Evolutionary conservation across 306 rosid species (phyloP), one percentile per base, ranked within the genome.

Genomic region (Cucurbita maxima): DNA sequence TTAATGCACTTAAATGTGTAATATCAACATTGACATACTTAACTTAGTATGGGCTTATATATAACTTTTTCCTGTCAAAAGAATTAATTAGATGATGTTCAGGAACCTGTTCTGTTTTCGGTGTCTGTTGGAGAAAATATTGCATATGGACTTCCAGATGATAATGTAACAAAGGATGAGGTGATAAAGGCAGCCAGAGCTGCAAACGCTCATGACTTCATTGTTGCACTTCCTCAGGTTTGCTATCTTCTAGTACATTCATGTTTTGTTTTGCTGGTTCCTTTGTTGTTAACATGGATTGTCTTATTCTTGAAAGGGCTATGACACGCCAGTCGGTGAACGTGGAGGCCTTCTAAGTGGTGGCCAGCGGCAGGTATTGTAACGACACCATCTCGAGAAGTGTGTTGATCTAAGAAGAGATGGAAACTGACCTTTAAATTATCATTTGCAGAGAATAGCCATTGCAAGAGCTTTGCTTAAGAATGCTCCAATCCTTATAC

Each of bases 71-170:
- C 53, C 16, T 13, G 15, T 7, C n/a, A 48, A 68, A n/a, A 44
- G 50, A 30, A 62, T 50, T 51, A 71, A 71, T n/a, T 12, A 55
- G 52, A 56, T 37, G 16, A 6, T 8, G 64, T 81, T 36, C 84
- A 94, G 98, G 98, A 94, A 80, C 98, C 98, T 52, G 87, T 94
- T 81, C 89, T 94, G 61, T 94, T 94, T 79, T 94, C 96, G 51
- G 95, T 87, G 36, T 94, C 98, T 64, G 90, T 94, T 45, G 98
- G 97, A 76, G 98, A 94, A 86, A 94, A 94, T 77, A 90, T 94
- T 63, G 97, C 96, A 43, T 94, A 94, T 72, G 98, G 98, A 80
- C 98, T 90, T 87, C 98, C 97, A 18, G 97, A 94, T 70, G 92
- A 94, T 10, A 40, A 81, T 60, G 97, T 94, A 77, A 90, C 96